Evolutionary conservation across 257 asterid genomes (phyloP), one percentile per base, ranked within the genome.

Genomic region (Lycium ferocissimum): DNA sequence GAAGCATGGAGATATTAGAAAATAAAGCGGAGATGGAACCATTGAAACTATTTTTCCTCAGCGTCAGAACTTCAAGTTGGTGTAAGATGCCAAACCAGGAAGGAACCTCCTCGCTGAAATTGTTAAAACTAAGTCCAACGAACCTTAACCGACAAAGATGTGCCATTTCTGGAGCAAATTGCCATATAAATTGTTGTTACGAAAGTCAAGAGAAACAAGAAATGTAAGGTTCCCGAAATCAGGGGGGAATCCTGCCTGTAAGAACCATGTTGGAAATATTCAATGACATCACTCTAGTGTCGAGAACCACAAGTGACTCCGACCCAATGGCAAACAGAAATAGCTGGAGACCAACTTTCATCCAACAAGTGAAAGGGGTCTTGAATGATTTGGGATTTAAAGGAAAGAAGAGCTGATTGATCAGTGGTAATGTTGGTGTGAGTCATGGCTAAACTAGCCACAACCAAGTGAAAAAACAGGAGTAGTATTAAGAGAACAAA

Each of bases 91-190:
- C 65, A 18, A 85, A 56, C 85, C 87, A 88, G 33, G 75, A 15
- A 12, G 87, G 90, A 53, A 85, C 53, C 49, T 79, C 83, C 54
- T 87, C 90, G 12, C 79, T 69, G 9, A 88, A 54, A 85, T 67
- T 51, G 81, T 88, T 87, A 82, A 66, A 69, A 37, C 62, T 63
- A 20, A 57, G 17, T 58, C 58, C 57, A 17, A 87, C 7, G n/a
- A 67, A 58, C 11, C 15, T 82, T 8, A 87, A 47, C 9, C 90
- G 59, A 4, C 8, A 73, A 62, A 87, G 49, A 13, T 17, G 9
- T 33, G 82, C 85, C 58, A 87, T 62, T 58, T 87, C 88, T 22
- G 10, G 78, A 35, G 90, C 37, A 87, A 70, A 51, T 59, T 59
- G 33, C 66, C 66, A n/a, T 18, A 59, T 11, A 59, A 59, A 59